These are phyloP conservation scores for Gamsiella multidivaricata DNA, from an alignment of 192 early-diverging fungal species.

Conservation along the genomic window DNA sequence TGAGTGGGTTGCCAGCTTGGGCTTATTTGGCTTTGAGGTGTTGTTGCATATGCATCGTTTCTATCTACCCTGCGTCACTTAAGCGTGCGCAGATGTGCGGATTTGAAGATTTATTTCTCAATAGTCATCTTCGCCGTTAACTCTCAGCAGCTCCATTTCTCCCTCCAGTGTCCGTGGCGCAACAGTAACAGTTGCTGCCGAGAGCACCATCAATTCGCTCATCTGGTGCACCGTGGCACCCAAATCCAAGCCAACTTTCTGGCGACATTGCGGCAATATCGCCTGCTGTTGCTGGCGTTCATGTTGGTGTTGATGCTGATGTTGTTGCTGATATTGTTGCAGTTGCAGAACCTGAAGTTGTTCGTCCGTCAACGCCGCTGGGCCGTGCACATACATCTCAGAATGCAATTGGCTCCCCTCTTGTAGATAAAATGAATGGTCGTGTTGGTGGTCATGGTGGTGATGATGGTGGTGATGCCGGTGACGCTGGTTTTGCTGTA, in stretches of 20 bases:
- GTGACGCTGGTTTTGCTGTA: neutral
- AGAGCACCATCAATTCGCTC: neutral
- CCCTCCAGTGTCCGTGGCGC: conserved; percentile 21
- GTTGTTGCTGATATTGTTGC: conserved; percentile 13
- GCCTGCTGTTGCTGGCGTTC: neutral
- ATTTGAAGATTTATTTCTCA: neutral
- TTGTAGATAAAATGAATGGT: neutral
- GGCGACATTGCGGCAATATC: neutral
- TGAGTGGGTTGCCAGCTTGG: neutral
- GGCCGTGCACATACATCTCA: neutral
- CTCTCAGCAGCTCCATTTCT: conserved; percentile 24
- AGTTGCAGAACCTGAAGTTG: conserved; percentile 2
- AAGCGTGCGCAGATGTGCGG: no score
- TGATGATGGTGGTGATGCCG: conserved; percentile 1
- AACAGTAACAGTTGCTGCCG: neutral
- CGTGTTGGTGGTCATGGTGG: neutral
- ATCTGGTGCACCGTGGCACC: neutral
- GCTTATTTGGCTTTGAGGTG: no score
- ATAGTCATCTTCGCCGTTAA: conserved; percentile 16
- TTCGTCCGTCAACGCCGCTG: neutral
- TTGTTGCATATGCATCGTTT: no score
- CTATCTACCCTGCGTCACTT: no score
- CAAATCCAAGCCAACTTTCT: neutral
- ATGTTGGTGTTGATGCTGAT: neutral
- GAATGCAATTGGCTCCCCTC: neutral